These are phyloP conservation scores for Penicillium sp. DNA, from an alignment of 2,329 filamentous ascomycete genomes.

Conservation along the genomic window DNA sequence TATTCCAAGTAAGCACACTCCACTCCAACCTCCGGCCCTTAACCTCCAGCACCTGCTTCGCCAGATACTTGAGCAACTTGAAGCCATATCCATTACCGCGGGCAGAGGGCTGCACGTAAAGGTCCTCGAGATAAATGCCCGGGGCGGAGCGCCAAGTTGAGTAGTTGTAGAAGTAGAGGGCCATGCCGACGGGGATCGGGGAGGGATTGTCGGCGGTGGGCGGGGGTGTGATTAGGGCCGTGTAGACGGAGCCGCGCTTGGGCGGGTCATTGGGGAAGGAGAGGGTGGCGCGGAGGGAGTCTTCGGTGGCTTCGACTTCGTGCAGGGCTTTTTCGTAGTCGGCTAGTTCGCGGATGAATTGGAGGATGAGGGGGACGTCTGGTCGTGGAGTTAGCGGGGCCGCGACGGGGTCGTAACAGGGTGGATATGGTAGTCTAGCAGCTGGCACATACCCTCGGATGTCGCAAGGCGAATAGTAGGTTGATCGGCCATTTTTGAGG, in stretches of 20 bases:
- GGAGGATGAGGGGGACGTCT: constrained; percentile 83
- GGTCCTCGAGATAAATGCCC: constrained; percentile 90
- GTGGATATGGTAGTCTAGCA: not conserved
- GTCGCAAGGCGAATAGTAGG: constrained; percentile 45
- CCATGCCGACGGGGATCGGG: constrained; percentile 67
- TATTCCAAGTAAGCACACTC: constrained; percentile 91
- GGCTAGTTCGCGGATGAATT: constrained; percentile 81
- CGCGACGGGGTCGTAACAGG: not conserved
- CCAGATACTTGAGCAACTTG: constrained; percentile 71
- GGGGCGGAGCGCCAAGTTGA: constrained; percentile 86
- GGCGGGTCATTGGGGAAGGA: constrained; percentile 66
- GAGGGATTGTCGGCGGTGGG: constrained; percentile 43
- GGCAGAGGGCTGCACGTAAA: constrained; percentile 74
- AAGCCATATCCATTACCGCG: constrained; percentile 80
- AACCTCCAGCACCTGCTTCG: constrained; percentile 74
- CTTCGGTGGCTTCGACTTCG: constrained; percentile 75
- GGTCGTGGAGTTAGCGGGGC: constrained; percentile 12
- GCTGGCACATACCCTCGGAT: constrained; percentile 35
- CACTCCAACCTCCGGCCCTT: constrained; percentile 80
- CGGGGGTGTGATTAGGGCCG: constrained; percentile 65
- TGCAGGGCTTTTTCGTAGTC: constrained; percentile 79
- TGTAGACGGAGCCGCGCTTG: constrained; percentile 67
- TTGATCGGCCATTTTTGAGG: constrained; percentile 34
- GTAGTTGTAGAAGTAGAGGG: constrained; percentile 94
- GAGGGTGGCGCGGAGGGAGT: constrained; percentile 71